Evolutionary conservation across 768 basidiomycete genomes (phyloP), one percentile per base, ranked within the genome.

Genomic region (Tephrocybe rancida): DNA sequence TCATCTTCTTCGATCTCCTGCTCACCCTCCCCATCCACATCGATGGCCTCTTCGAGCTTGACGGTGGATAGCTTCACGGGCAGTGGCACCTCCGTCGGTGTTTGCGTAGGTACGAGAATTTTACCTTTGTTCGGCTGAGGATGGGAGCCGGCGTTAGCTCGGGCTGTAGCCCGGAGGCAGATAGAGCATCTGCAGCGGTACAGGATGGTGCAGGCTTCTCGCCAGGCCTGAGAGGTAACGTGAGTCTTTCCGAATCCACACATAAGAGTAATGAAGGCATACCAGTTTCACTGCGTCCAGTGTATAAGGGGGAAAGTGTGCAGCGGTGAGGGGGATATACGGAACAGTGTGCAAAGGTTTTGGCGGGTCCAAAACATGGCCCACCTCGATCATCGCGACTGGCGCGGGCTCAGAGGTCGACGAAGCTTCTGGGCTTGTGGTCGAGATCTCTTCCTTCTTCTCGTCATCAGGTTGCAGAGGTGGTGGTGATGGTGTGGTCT

Each of bases 401-500:
- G 51, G 19, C 37, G 50, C 52, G 9, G 60, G 60, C 19, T 34
- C 34, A 47, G 48, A n/a, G 11, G 47, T 3, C n/a, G 30, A n/a
- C 9, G 41, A 47, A 37, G 65, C 63, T 16, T 58, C 54, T 6
- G 54, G 58, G 3, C 57, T 48, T 22, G 68, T 70, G 8, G 70
- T 68, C 3, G 70, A 68, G 49, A 73, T 76, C 41, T 70, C 67
- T 11, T 69, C 69, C 54, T 72, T 72, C 50, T 68, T 67, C 37
- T 66, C 63, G 18, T 64, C 70, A 6, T 60, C 63, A 19, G 58
- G 59, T 14, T 63, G 64, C 2, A 67, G 61, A 24, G 88, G 88
- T 0, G 87, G 85, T 0, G 88, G 88, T 1, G 85, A 87, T 0
- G 88, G 88, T 6, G 88, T 90, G n/a, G 88, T 91, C 56, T 86